Evolutionary conservation across 2,329 filamentous ascomycete genomes (phyloP).

Genomic region (Aspergillus fructus): DNA sequence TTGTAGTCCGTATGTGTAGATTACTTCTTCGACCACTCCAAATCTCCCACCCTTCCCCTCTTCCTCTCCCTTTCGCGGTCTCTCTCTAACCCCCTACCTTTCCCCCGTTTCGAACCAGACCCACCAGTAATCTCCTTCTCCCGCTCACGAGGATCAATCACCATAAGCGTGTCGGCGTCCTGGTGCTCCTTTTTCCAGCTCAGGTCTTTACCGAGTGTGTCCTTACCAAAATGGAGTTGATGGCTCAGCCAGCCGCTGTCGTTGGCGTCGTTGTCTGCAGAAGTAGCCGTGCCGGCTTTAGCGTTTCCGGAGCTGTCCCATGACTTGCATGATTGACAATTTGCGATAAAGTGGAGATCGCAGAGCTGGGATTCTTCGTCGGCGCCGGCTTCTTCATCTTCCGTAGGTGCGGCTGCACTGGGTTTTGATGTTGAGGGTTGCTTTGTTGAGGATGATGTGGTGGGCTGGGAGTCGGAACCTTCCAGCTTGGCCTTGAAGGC

Average conservation of each 20-base stretch:
- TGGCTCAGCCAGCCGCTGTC: conserved; percentile 81
- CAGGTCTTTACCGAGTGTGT: conserved; percentile 85
- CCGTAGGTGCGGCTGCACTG: conserved; percentile 10
- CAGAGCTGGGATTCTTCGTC: conserved; percentile 76
- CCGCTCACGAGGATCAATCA: conserved; percentile 88
- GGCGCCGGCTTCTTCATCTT: conserved; percentile 47
- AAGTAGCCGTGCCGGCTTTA: conserved; percentile 50
- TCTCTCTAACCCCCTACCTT: conserved; percentile 41
- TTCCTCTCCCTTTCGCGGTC: conserved; percentile 41
- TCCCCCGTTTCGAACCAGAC: conserved; percentile 43
- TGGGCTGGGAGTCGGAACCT: conserved; percentile 28
- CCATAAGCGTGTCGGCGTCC: conserved; percentile 66
- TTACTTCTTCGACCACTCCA: conserved; percentile 33
- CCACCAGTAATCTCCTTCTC: conserved; percentile 68
- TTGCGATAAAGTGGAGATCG: conserved; percentile 92
- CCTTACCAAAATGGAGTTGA: conserved; percentile 79
- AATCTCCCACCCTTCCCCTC: conserved; percentile 30
- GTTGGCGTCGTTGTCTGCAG: conserved; percentile 44
- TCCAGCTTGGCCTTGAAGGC: conserved; percentile 79
- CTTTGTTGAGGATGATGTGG: conserved; percentile 13
- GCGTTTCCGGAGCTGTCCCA: conserved; percentile 64
- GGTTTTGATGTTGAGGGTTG: not conserved
- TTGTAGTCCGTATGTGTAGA: not conserved
- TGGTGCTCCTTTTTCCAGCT: conserved; percentile 88
- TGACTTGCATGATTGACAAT: conserved; percentile 85